phyloP scores from a whole-genome alignment of 192 early-diverging fungal species.

The Entrophospora sp. region DNA sequence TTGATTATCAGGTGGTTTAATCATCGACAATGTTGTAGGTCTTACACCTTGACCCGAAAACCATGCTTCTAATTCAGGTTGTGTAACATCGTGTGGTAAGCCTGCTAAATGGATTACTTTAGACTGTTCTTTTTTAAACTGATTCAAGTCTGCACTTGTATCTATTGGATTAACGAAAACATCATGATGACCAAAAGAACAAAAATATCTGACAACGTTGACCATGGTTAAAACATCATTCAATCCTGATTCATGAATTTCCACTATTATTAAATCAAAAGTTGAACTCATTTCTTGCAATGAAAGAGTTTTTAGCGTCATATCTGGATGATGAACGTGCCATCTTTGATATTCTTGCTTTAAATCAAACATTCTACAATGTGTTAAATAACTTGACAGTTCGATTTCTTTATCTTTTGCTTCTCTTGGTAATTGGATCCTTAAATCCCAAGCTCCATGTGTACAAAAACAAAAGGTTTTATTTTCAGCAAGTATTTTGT shows the following conservation, averaged over 20 bases:
- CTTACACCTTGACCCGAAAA: conserved; percentile 44
- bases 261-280: conserved; percentile 40
- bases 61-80: conserved; percentile 52
- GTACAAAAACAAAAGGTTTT: conserved; percentile 61
- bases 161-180: conserved; percentile 57
- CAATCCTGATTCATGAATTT: conserved; percentile 45
- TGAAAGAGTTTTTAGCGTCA: conserved; percentile 39
- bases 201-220: conserved; percentile 43
- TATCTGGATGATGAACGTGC: conserved; percentile 52
- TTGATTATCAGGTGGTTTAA: conserved; percentile 42
- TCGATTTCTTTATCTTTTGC: conserved; percentile 53
- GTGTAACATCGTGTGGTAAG: conserved; percentile 51
- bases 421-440: conserved; percentile 58
- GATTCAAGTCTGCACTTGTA: conserved; percentile 47
- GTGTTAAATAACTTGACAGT: conserved; percentile 47
- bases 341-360: conserved; percentile 57
- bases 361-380: conserved; percentile 57
- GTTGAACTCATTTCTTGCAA: conserved; percentile 50
- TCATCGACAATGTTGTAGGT: conserved; percentile 53
- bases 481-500: conserved; percentile 38
- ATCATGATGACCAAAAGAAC: conserved; percentile 39
- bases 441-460: conserved; percentile 63
- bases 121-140: conserved; percentile 56
- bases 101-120: conserved; percentile 56
- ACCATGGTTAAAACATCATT: conserved; percentile 55